A percentile compares a stretch with the other conserved stretches of the same genome.
Conservation (phyloP, 2,329 filamentous ascomycete genomes). For the Microcyclosporella mali region DNA sequence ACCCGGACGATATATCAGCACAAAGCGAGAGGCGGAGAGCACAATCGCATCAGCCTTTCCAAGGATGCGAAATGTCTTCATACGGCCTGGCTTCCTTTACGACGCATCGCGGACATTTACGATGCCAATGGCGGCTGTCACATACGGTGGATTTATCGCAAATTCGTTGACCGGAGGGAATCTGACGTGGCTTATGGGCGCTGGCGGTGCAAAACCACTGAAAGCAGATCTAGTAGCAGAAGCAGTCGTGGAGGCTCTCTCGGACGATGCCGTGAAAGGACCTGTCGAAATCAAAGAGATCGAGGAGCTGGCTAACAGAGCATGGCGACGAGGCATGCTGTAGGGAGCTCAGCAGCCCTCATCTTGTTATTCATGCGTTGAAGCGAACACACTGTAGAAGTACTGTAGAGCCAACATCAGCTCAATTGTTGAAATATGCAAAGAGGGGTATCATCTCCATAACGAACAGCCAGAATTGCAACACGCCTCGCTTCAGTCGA, state of each 20-base stretch:
- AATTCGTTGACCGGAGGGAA: conserved; percentile 72
- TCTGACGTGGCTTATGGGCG: conserved; percentile 70
- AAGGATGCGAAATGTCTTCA: conserved; percentile 69
- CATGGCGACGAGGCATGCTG: conserved; percentile 87
- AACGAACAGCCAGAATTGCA: too few relatives aligned
- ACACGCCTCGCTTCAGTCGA: not conserved
- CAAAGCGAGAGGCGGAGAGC: conserved; percentile 84
- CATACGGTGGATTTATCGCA: conserved; percentile 66
- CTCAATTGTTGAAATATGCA: too few relatives aligned
- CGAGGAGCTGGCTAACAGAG: conserved; percentile 70
- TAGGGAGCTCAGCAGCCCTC: not conserved
- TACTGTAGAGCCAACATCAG: too few relatives aligned
- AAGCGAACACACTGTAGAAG: too few relatives aligned
- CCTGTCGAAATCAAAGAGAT: conserved; percentile 74
- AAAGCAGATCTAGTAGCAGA: conserved; percentile 83
- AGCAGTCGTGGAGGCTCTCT: conserved; percentile 80
- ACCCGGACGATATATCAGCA: conserved; percentile 77
- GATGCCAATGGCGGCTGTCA: conserved; percentile 73
- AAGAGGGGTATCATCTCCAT: too few relatives aligned
- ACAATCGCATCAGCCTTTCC: conserved; percentile 68
- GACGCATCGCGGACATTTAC: conserved; percentile 77
- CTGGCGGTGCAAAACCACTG: conserved; percentile 76
- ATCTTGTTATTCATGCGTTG: too few relatives aligned
- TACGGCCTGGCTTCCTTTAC: conserved; percentile 84
- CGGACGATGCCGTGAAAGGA: conserved; percentile 65